Evolutionary conservation across 1,139 yeast genomes (phyloP), one percentile per base, ranked within the genome.

Genomic region (Suhomyces bribrorum): DNA sequence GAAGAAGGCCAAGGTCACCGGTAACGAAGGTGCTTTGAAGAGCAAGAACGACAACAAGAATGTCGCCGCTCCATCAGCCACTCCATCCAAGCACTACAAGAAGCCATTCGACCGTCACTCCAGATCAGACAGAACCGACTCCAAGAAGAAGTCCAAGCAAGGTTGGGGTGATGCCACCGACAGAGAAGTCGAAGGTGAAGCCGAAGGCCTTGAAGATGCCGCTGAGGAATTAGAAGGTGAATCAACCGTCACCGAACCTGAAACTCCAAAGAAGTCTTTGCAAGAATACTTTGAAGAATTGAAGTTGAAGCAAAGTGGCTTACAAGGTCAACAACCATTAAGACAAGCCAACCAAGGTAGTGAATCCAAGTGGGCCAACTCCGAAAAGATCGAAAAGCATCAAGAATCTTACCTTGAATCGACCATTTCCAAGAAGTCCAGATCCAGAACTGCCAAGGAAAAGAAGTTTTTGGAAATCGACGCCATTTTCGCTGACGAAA

Each of bases 1-100:
- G 73, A 84, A 86, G 70, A 61, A 73, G 68, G 73, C 83, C 61
- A 77, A 77, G 65, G 70, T 81, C 44, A 68, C 83, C 54, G 96
- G 95, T 66, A 90, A 88, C 75, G 96, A 89, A 62, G 96, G 88
- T 58, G 96, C 95, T 49, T 71, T 83, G 67, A 85, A 78, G 71
- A 81, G 75, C 79, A 83, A 80, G 75, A 59, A 67, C 61, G 80
- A 82, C 75, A 90, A 90, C 90, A 81, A 69, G 63, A 65, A 76
- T 44, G 78, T 77, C 52, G 73, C 80, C 49, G 83, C 75, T 46
- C 82, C 87, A 62, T 68, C 77, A 33, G 46, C 73, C 32, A 71
- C 77, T 43, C 66, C 74, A 33, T 53, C 76, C 47, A 74, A 76
- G 56, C 85, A 78, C 73, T 67, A 74, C 62, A 82, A 80, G 73